Evolutionary conservation across 1,284 basidiomycete species (phyloP).

Genomic region (Thecaphora frezii): DNA sequence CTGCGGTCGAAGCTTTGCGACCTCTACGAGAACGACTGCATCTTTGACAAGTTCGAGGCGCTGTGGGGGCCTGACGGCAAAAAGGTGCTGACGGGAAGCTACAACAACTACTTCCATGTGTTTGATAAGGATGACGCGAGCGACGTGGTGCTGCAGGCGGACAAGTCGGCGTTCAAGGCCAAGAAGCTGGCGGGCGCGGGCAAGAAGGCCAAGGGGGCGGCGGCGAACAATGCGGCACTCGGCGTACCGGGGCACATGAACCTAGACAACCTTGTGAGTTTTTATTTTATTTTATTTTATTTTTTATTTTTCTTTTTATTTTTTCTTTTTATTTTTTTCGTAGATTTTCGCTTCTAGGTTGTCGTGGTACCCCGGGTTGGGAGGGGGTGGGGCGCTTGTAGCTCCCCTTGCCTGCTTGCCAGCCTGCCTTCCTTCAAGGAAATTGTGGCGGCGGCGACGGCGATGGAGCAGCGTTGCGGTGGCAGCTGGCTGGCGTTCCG

Average conservation of each 20-base stretch:
- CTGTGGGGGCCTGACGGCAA: conserved; percentile 56
- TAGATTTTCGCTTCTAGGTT: no score
- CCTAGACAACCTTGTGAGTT: conserved; percentile 48
- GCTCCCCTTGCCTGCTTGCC: no score
- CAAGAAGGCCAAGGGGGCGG: conserved; percentile 69
- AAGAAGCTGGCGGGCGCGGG: conserved; percentile 81
- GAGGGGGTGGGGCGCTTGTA: no score
- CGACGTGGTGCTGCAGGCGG: conserved; percentile 93
- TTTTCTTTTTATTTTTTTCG: no score
- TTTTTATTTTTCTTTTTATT: no score
- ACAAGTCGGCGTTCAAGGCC: conserved; percentile 99
- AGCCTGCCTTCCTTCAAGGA: no score
- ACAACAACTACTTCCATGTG: conserved; percentile 99
- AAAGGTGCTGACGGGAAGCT: conserved; percentile 75
- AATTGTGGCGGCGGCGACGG: no score
- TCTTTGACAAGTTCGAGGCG: conserved; percentile 93
- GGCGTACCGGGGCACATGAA: conserved; percentile 63
- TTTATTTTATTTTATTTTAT: no score
- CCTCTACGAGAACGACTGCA: conserved; percentile 99
- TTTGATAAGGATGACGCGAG: conserved; percentile 88
- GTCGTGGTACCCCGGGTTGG: no score
- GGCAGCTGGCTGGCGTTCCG: no score
- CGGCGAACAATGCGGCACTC: conserved; percentile 64
- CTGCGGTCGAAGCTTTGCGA: conserved; percentile 96
- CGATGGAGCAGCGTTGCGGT: no score